These are phyloP conservation scores for Ogataea kodamae DNA, from an alignment of 805 yeast species.

Conservation along the genomic window DNA sequence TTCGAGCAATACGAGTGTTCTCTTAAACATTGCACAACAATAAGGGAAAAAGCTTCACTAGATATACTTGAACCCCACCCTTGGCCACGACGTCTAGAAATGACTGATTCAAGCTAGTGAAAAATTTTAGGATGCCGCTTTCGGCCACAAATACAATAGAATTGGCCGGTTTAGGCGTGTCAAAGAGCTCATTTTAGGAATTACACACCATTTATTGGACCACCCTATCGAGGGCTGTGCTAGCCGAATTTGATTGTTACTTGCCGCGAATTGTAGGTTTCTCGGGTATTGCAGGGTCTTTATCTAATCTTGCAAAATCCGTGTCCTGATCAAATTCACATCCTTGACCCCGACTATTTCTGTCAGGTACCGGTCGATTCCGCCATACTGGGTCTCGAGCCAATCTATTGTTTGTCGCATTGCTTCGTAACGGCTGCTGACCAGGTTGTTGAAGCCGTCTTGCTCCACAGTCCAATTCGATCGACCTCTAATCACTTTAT, in stretches of 20 bases:
- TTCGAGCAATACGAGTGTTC: conserved; percentile 26
- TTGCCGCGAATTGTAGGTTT: background rate
- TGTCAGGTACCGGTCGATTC: conserved; percentile 45
- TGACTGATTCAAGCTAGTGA: conserved; percentile 8
- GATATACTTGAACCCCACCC: too few species aligned
- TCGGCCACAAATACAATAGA: conserved; percentile 5
- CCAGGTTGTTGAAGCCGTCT: conserved; percentile 56
- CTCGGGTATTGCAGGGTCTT: conserved; percentile 5
- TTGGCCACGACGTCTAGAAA: too few species aligned
- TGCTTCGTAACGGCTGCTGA: conserved; percentile 64
- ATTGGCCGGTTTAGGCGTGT: conserved; percentile 11
- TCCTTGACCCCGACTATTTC: conserved; percentile 41
- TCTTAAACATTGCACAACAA: conserved; percentile 27
- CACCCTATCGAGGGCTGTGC: background rate
- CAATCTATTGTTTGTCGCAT: conserved; percentile 62
- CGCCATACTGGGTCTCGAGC: conserved; percentile 51
- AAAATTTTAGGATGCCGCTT: conserved; percentile 8
- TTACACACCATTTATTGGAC: conserved; percentile 1
- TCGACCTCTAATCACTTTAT: conserved; percentile 36
- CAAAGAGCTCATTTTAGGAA: conserved; percentile 3
- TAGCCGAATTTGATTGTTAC: background rate
- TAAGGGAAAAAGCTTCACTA: conserved; percentile 1
- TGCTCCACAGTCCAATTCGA: conserved; percentile 39
- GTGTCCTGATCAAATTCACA: conserved; percentile 37
- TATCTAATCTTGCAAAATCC: conserved; percentile 18